These are phyloP conservation scores for Cytospora leucostoma DNA, from an alignment of 2,329 filamentous ascomycete species.

Conservation along the genomic window DNA sequence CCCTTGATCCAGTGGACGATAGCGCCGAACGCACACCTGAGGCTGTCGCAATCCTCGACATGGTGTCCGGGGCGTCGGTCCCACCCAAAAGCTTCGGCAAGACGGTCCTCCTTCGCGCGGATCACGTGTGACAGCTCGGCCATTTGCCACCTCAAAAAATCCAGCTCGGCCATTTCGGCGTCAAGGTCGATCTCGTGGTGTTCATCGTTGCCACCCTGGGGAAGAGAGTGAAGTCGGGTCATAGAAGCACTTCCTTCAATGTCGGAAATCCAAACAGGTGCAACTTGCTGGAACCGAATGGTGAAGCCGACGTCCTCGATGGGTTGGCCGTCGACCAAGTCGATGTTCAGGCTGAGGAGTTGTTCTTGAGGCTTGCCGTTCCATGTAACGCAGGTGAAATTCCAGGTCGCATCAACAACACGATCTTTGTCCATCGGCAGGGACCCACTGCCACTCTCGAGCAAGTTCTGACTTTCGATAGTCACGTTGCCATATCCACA, in stretches of 20 bases:
- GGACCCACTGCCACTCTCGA: constrained; percentile 45
- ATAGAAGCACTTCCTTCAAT: constrained; percentile 45
- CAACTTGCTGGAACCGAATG: constrained; percentile 49
- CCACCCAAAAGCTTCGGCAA: constrained; percentile 40
- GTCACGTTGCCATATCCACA: constrained; percentile 51
- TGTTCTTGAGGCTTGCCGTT: constrained; percentile 45
- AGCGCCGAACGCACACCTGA: constrained; percentile 47
- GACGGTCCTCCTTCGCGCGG: constrained; percentile 43
- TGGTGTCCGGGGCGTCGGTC: constrained; percentile 27
- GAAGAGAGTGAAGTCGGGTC: constrained; percentile 31
- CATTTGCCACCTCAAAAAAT: constrained; percentile 45
- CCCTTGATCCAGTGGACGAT: constrained; percentile 43
- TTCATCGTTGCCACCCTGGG: constrained; percentile 29
- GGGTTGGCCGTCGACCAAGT: constrained; percentile 44
- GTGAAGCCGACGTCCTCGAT: constrained; percentile 44
- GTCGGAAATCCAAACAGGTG: constrained; percentile 45
- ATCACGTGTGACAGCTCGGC: constrained; percentile 46
- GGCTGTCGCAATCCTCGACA: constrained; percentile 41
- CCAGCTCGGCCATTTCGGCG: constrained; percentile 47
- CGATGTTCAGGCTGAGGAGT: constrained; percentile 46
- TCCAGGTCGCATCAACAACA: constrained; percentile 48
- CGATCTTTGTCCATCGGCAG: constrained; percentile 43
- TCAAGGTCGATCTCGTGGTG: constrained; percentile 39
- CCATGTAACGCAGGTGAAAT: constrained; percentile 47
- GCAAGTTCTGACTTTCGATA: constrained; percentile 47